Percentiles rank a stretch among this genome's conserved stretches.
Evolutionary conservation across 163 green algal species (phyloP).

Genomic region (Trebouxia gelatinosa): DNA sequence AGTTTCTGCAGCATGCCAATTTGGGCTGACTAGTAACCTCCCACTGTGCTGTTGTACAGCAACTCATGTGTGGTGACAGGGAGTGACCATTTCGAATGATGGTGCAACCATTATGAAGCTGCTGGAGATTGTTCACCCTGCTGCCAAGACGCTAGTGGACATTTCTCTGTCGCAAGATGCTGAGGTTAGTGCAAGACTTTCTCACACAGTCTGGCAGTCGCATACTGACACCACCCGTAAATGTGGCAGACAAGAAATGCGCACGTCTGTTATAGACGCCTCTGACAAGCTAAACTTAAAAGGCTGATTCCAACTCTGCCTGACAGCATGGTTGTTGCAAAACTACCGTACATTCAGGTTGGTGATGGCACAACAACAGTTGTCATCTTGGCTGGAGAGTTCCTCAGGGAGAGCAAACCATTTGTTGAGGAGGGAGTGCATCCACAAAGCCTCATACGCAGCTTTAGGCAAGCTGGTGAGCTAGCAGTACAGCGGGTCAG

Average conservation of each 20-base stretch:
- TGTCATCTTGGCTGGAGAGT: constrained; percentile 95
- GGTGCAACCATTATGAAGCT: constrained; percentile 99
- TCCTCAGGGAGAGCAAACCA: constrained; percentile 89
- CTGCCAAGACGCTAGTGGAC: constrained; percentile 94
- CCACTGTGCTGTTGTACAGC: constrained; percentile 13
- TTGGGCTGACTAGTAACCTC: neutral
- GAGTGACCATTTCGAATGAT: constrained; percentile 96
- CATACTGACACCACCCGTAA: too few relatives aligned
- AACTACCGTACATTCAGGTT: too few relatives aligned
- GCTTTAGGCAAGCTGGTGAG: constrained; percentile 77
- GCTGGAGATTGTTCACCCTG: constrained; percentile 97
- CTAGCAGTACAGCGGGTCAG: constrained; percentile 78
- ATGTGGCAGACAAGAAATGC: too few relatives aligned
- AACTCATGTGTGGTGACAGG: neutral
- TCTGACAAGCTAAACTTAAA: too few relatives aligned
- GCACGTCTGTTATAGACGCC: too few relatives aligned
- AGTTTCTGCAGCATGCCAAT: neutral
- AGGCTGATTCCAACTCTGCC: too few relatives aligned
- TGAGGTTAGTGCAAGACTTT: constrained; percentile 74
- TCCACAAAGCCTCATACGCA: constrained; percentile 87
- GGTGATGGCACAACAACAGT: constrained; percentile 98
- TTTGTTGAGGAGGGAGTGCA: constrained; percentile 98
- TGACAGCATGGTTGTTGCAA: too few relatives aligned
- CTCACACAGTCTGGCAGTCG: neutral
- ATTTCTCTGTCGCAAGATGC: constrained; percentile 94